A percentile compares a stretch with the other conserved stretches of the same genome.
phyloP scores from a whole-genome alignment of 225 moss, liverwort and hornwort genomes.

The Physcomitrellopsis africana region DNA sequence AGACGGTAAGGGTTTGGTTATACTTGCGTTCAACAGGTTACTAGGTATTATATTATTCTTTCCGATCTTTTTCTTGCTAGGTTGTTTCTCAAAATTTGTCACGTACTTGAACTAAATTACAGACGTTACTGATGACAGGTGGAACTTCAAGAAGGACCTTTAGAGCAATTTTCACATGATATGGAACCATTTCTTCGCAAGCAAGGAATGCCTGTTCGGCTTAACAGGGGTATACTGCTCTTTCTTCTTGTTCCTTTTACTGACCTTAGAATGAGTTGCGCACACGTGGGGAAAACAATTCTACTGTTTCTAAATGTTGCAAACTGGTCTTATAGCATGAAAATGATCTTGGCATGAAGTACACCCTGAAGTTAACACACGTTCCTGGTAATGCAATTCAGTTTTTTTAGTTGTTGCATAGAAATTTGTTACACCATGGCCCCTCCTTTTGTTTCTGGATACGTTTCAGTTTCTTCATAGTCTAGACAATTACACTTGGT shows the following conservation, averaged over 20 bases:
- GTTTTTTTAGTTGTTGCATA: too few species aligned
- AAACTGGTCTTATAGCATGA: neutral
- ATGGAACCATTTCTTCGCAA: conserved; percentile 98
- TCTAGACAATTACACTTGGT: too few species aligned
- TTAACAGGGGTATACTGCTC: conserved; percentile 71
- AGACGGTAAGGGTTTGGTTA: conserved; percentile 56
- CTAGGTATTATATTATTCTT: neutral
- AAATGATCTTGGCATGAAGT: neutral
- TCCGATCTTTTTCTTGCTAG: neutral
- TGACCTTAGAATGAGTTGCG: neutral
- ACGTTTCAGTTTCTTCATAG: too few species aligned
- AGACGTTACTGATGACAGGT: conserved; percentile 52
- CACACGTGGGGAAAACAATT: neutral
- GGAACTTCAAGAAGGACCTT: conserved; percentile 82
- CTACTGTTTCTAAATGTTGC: neutral
- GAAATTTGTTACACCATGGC: too few species aligned
- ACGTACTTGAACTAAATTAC: neutral
- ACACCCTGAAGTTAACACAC: too few species aligned
- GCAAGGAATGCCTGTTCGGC: conserved; percentile 96
- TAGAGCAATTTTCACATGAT: conserved; percentile 93
- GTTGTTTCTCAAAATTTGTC: neutral
- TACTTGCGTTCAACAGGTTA: neutral
- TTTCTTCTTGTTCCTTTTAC: neutral
- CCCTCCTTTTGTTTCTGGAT: too few species aligned
- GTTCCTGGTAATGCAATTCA: too few species aligned